These are phyloP conservation scores for Trametes sp. DNA, from an alignment of 1,284 basidiomycete genomes.

Conservation along the genomic window DNA sequence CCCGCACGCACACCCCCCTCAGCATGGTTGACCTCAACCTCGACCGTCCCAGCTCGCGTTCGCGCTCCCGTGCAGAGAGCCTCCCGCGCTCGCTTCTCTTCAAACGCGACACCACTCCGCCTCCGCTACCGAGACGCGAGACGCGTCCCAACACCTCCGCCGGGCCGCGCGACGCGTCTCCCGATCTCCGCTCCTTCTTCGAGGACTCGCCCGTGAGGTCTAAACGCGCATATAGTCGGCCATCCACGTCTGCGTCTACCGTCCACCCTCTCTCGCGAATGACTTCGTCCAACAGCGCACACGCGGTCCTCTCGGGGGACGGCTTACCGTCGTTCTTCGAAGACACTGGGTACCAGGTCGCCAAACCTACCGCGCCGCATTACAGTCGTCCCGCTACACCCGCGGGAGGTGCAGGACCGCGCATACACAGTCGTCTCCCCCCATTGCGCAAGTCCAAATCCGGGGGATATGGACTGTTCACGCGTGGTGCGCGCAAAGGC, in stretches of 20 bases:
- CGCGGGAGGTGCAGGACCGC: constrained; percentile 10
- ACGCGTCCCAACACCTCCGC: constrained; percentile 14
- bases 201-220: constrained; percentile 26
- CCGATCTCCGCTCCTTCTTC: constrained; percentile 29
- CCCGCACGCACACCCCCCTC: constrained; percentile 27
- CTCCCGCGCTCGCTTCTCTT: constrained; percentile 25
- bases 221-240: constrained; percentile 29
- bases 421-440: constrained; percentile 38
- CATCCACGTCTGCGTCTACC: constrained; percentile 25
- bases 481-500: constrained; percentile 14
- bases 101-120: constrained; percentile 24
- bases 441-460: constrained; percentile 38
- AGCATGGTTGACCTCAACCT: constrained; percentile 32
- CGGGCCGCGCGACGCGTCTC: constrained; percentile 15
- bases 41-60: constrained; percentile 25
- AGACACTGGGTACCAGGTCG: constrained; percentile 26
- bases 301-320: constrained; percentile 9
- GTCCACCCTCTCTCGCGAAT: constrained; percentile 21
- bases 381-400: constrained; percentile 35
- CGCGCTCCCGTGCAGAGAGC: constrained; percentile 32
- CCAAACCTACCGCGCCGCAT: constrained; percentile 26
- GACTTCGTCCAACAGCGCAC: constrained; percentile 16
- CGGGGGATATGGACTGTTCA: constrained; percentile 30
- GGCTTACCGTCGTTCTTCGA: constrained; percentile 33
- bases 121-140: constrained; percentile 16